Evolutionary conservation across 2,329 filamentous ascomycete species (phyloP), one percentile per base, ranked within the genome.

Genomic region (Cordyceps farinosa): DNA sequence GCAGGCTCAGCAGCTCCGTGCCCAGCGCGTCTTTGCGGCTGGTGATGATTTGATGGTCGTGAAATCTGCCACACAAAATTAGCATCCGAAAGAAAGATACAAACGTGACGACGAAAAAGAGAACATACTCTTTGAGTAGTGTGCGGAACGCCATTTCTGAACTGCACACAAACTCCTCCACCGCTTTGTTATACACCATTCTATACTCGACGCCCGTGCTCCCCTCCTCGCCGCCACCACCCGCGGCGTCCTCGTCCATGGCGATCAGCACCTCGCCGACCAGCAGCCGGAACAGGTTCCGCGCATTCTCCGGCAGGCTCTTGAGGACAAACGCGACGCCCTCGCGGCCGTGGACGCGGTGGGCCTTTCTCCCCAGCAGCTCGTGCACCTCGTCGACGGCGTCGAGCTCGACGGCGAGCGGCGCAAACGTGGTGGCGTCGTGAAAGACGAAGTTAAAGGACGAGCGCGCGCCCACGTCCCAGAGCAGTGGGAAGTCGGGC

Each of bases 11-110:
- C 59, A 95, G 79, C 73, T 98, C 95, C 2, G 90, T 93, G 3
- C 95, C 95, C 63, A 93, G 80, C 0, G 85, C 84, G 74, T 99
- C 94, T 72, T 94, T 94, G 66, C 88, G 86, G 66, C 90, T 96
- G 62, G 91, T 91, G 66, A 99, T 90, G 87, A 99, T 98, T 72
- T 97, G 92, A 79, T 99, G 95, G 71, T 99, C 95, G 73, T 97
- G 92, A 75, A 99, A 95, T 76, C 87, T 90, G 67, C 15, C 32
- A 5, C 56, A n/a, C 17, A 5, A 40, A 63, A 73, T 79, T 65
- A 76, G 70, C 55, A 64, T 55, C 13, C 13, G 29, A 47, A 13
- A 6, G 11, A 22, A 17, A 47, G 4, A 42, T 22, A 29, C 3
- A 36, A 36, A 11, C 17, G 10, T 8, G 8, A 7, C 32, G 27